phyloP scores from a whole-genome alignment of 805 yeast genomes.

The Saccharomyces eubayanus region DNA sequence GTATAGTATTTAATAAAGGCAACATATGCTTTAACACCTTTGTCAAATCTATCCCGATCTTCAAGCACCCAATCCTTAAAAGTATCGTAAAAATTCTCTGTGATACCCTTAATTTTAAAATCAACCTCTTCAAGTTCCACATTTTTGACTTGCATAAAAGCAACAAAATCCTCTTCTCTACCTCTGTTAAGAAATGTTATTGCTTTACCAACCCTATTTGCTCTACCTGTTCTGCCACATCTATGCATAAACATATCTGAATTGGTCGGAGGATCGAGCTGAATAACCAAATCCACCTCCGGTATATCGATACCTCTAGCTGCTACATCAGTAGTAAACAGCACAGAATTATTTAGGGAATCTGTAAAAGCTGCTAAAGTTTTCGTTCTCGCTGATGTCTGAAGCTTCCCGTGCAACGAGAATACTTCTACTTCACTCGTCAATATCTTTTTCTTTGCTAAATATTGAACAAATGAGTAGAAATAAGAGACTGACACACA shows the following conservation, averaged over 20 bases:
- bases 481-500: conserved; percentile 77
- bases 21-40: conserved; percentile 70
- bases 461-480: conserved; percentile 43
- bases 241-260: conserved; percentile 88
- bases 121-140: conserved; percentile 41
- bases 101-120: conserved; percentile 7
- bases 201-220: conserved; percentile 76
- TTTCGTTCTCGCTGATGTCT: conserved; percentile 68
- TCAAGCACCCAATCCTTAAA: conserved; percentile 50
- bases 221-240: conserved; percentile 93
- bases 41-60: conserved; percentile 78
- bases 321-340: conserved; percentile 96
- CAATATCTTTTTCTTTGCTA: conserved; percentile 27
- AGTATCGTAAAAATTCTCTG: conserved; percentile 16
- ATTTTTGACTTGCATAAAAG: conserved; percentile 67
- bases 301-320: conserved; percentile 95
- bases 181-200: conserved; percentile 64
- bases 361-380: conserved; percentile 57
- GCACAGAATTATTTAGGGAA: conserved; percentile 43
- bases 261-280: conserved; percentile 89
- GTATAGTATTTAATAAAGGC: conserved; percentile 77
- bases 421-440: conserved; percentile 36
- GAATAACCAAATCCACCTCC: conserved; percentile 89
- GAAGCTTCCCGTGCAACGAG: conserved; percentile 86
- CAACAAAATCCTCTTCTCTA: conserved; percentile 73